These are phyloP conservation scores for Zygoascus hellenicus DNA, from an alignment of 1,139 yeast species.

Conservation along the genomic window DNA sequence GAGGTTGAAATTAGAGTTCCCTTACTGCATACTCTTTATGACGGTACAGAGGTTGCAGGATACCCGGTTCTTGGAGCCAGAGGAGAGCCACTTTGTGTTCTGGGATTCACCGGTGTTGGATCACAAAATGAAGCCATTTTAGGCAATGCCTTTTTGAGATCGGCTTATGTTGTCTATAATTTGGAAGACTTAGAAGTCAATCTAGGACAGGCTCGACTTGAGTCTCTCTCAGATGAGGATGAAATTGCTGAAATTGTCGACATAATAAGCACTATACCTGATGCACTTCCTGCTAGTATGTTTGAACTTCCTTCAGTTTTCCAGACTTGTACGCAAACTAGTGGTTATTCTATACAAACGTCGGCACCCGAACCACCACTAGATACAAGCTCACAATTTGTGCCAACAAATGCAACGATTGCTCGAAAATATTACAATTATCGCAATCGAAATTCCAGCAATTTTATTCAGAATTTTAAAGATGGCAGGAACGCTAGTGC, in stretches of 20 bases:
- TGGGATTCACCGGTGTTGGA: constrained; percentile 20
- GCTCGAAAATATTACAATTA: too few relatives aligned
- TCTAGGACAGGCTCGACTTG: constrained; percentile 21
- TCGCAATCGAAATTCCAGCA: too few relatives aligned
- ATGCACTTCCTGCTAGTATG: constrained; percentile 16
- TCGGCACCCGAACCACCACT: too few relatives aligned
- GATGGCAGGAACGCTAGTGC: too few relatives aligned
- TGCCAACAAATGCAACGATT: too few relatives aligned
- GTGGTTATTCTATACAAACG: too few relatives aligned
- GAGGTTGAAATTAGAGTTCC: constrained; percentile 27
- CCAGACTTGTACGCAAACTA: too few relatives aligned
- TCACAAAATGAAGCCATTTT: constrained; percentile 27
- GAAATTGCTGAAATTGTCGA: constrained; percentile 21
- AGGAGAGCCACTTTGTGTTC: constrained; percentile 17
- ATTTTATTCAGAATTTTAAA: too few relatives aligned
- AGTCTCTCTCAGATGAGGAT: constrained; percentile 20
- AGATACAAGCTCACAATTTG: too few relatives aligned
- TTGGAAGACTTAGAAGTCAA: constrained; percentile 30
- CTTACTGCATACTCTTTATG: constrained; percentile 52
- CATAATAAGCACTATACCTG: constrained; percentile 20
- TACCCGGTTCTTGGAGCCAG: constrained; percentile 8
- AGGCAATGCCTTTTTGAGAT: constrained; percentile 74
- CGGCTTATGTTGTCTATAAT: constrained; percentile 74
- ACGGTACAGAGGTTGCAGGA: constrained; percentile 19
- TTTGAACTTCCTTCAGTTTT: constrained; percentile 5